A percentile compares a stretch with the other conserved stretches of the same genome.
Evolutionary conservation across 1,284 basidiomycete genomes (phyloP).

Genomic region (Xerocomus cyaneibrunnescens): DNA sequence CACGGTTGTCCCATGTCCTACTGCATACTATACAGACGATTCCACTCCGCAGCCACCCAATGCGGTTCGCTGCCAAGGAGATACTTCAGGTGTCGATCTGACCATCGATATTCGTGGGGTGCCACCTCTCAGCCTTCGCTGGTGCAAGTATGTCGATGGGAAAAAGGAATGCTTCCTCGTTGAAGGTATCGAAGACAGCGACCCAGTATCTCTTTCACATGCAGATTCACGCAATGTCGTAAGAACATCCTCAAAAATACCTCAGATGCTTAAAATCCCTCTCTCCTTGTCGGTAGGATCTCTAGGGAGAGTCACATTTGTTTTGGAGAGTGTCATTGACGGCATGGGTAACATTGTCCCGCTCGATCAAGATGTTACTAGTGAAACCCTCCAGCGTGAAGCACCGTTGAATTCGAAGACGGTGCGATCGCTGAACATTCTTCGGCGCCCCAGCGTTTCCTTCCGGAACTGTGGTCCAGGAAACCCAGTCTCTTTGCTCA

Average conservation of each 20-base stretch:
- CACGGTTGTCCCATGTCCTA: slow-evolving; percentile 81
- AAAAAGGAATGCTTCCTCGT: slow-evolving; percentile 69
- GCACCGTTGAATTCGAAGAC: slow-evolving; percentile 42
- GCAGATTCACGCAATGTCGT: slow-evolving; percentile 23
- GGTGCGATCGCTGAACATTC: slow-evolving; percentile 66
- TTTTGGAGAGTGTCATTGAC: slow-evolving; percentile 72
- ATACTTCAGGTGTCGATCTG: slow-evolving; percentile 61
- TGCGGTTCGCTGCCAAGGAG: slow-evolving; percentile 70
- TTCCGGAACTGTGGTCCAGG: slow-evolving; percentile 77
- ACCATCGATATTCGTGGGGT: slow-evolving; percentile 74
- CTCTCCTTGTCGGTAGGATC: slow-evolving; percentile 60
- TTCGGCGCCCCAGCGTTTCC: slow-evolving; percentile 72
- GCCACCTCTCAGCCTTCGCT: slow-evolving; percentile 75
- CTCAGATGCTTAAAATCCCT: slow-evolving; percentile 66
- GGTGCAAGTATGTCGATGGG: slow-evolving; percentile 68
- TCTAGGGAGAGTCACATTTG: slow-evolving; percentile 66
- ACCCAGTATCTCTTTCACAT: slow-evolving; percentile 18
- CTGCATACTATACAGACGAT: slow-evolving; percentile 61
- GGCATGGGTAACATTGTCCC: slow-evolving; percentile 69
- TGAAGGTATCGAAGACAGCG: slow-evolving; percentile 76
- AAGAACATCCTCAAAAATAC: slow-evolving; percentile 32
- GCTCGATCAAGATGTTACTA: slow-evolving; percentile 37
- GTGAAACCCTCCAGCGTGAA: slow-evolving; percentile 24
- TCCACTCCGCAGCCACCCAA: slow-evolving; percentile 40
- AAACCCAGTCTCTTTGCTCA: slow-evolving; percentile 70